Conservation (phyloP, 441 rosid species). For the Pelargonium australe region DNA sequence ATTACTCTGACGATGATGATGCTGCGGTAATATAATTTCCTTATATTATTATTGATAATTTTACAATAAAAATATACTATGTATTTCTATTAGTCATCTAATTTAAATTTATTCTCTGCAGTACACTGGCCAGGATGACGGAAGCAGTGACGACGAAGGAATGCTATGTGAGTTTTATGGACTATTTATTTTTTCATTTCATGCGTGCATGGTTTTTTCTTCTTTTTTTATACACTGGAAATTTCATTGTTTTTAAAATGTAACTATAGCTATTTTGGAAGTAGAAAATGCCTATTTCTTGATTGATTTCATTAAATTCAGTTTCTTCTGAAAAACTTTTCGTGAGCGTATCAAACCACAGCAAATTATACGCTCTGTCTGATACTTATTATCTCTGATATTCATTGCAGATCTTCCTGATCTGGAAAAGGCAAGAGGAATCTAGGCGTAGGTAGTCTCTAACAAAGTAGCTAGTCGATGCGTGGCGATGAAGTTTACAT, state of each 20-base stretch:
- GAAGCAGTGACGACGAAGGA: conserved; percentile 77
- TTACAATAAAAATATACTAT: neutral
- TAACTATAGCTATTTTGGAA: too few relatives aligned
- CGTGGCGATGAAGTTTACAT: neutral
- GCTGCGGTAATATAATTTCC: conserved; percentile 33
- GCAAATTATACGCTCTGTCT: too few relatives aligned
- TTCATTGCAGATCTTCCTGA: conserved; percentile 79
- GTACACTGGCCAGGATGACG: conserved; percentile 50
- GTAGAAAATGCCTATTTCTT: neutral
- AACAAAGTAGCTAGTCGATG: neutral
- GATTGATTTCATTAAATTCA: neutral
- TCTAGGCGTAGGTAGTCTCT: conserved; percentile 2
- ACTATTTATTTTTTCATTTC: conserved; percentile 9
- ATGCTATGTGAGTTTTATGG: conserved; percentile 72
- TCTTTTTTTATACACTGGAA: neutral
- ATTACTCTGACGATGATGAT: conserved; percentile 48
- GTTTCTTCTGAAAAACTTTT: neutral
- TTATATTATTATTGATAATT: neutral
- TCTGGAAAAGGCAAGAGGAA: conserved; percentile 79
- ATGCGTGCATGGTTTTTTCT: neutral
- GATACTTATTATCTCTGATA: neutral
- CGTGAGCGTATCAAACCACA: neutral
- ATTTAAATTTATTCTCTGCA: conserved; percentile 27
- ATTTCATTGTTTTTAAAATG: neutral
- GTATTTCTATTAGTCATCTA: conserved; percentile 2